Evolutionary conservation across 2,329 filamentous ascomycete genomes (phyloP).

Genomic region (Diaporthe eres): DNA sequence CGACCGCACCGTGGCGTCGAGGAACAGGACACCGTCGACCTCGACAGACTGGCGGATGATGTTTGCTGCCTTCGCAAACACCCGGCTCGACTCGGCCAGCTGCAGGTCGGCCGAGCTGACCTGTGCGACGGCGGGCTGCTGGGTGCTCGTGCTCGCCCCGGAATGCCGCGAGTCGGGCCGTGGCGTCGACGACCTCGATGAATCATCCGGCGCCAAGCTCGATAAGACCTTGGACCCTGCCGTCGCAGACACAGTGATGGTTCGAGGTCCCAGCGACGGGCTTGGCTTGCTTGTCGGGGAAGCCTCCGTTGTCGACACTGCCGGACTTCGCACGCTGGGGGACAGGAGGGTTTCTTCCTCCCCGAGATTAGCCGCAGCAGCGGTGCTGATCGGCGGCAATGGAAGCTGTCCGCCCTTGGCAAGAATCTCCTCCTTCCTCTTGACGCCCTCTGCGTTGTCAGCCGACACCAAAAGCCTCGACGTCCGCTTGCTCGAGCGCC

Average conservation of each 20-base stretch:
- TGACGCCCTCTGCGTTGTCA: neutral
- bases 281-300: neutral
- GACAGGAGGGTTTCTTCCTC: conserved; percentile 10
- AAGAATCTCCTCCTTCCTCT: neutral
- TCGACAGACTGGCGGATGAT: conserved; percentile 60
- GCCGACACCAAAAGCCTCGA: conserved; percentile 5
- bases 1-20: conserved; percentile 51
- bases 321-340: neutral
- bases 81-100: conserved; percentile 37
- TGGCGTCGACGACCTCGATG: conserved; percentile 35
- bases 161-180: conserved; percentile 38
- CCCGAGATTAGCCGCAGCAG: neutral
- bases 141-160: conserved; percentile 21
- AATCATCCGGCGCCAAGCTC: conserved; percentile 33
- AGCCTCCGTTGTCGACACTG: conserved; percentile 8
- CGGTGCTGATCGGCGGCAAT: conserved; percentile 8
- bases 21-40: conserved; percentile 56
- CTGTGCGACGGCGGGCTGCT: conserved; percentile 36
- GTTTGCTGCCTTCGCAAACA: conserved; percentile 53
- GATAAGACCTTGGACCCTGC: neutral
- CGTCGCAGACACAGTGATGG: neutral
- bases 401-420: neutral
- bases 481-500: conserved; percentile 21
- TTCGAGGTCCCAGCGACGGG: conserved; percentile 3
- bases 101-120: conserved; percentile 41